Evolutionary conservation across 2,329 filamentous ascomycete genomes (phyloP).

Genomic region (Bipolaris victoriae): DNA sequence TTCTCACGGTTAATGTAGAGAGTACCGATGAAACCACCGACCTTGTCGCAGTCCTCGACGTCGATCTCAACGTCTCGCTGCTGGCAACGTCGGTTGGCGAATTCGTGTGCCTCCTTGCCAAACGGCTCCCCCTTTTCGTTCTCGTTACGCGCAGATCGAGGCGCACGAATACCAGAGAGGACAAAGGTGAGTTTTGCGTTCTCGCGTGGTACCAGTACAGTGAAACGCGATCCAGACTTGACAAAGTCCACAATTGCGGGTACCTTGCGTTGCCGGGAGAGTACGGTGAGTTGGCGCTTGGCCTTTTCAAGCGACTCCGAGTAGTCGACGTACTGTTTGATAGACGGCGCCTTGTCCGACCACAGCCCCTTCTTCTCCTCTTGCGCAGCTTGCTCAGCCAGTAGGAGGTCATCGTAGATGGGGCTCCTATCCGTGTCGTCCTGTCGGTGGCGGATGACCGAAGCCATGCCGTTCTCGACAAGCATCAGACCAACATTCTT

Average conservation of each 20-base stretch:
- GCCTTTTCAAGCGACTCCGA: constrained; percentile 94
- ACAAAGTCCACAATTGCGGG: constrained; percentile 96
- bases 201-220: constrained; percentile 87
- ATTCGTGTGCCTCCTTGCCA: constrained; percentile 90
- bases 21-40: constrained; percentile 95
- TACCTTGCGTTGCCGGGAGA: constrained; percentile 90
- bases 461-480: constrained; percentile 91
- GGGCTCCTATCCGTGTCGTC: constrained; percentile 93
- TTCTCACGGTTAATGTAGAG: constrained; percentile 94
- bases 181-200: constrained; percentile 95
- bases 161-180: constrained; percentile 88
- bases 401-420: constrained; percentile 88
- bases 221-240: constrained; percentile 95
- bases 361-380: constrained; percentile 93
- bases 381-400: constrained; percentile 80
- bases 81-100: constrained; percentile 85
- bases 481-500: constrained; percentile 85
- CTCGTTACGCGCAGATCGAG: constrained; percentile 80
- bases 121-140: constrained; percentile 89
- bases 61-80: constrained; percentile 97
- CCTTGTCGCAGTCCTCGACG: constrained; percentile 92
- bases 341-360: constrained; percentile 85
- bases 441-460: constrained; percentile 91
- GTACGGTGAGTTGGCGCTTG: constrained; percentile 86
- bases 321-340: constrained; percentile 83